Evolutionary conservation across 2,329 filamentous ascomycete genomes (phyloP).

Genomic region (Diaporthe vexans): DNA sequence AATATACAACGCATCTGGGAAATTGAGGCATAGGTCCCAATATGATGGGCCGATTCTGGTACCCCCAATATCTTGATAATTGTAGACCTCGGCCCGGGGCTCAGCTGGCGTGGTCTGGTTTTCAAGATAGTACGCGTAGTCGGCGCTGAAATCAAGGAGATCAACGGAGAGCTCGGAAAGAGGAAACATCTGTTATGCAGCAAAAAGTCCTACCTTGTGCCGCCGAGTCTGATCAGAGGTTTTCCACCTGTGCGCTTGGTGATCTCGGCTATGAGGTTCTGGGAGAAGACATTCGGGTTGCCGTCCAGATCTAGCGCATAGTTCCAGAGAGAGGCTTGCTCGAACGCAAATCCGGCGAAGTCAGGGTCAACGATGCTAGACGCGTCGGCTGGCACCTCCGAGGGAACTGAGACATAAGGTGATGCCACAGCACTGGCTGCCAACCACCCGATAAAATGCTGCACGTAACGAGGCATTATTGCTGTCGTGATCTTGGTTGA

Average conservation of each 20-base stretch:
- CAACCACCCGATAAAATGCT: constrained; percentile 39
- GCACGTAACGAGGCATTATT: constrained; percentile 32
- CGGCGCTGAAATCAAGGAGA: constrained; percentile 45
- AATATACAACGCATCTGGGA: constrained; percentile 52
- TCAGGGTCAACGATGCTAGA: constrained; percentile 42
- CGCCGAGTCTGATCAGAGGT: constrained; percentile 53
- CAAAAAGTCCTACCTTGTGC: constrained; percentile 44
- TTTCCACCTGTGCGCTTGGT: constrained; percentile 52
- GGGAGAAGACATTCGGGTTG: constrained; percentile 51
- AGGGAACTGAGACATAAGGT: constrained; percentile 37
- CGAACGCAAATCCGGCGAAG: constrained; percentile 52
- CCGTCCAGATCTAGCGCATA: constrained; percentile 51
- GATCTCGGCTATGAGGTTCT: constrained; percentile 52
- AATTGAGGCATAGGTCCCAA: constrained; percentile 51
- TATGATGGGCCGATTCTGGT: constrained; percentile 53
- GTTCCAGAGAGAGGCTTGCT: constrained; percentile 52
- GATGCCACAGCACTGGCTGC: constrained; percentile 33
- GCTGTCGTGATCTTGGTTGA: constrained; percentile 24
- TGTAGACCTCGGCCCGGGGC: constrained; percentile 51
- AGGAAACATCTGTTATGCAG: background rate
- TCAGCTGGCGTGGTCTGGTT: constrained; percentile 50
- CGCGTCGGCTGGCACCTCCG: constrained; percentile 35
- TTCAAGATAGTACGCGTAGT: constrained; percentile 53
- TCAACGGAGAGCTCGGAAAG: background rate
- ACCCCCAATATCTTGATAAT: constrained; percentile 52